Percentiles rank a stretch among this genome's conserved stretches.
Conservation (phyloP, 2,329 filamentous ascomycete species). For the Aspergillus fischeri region DNA sequence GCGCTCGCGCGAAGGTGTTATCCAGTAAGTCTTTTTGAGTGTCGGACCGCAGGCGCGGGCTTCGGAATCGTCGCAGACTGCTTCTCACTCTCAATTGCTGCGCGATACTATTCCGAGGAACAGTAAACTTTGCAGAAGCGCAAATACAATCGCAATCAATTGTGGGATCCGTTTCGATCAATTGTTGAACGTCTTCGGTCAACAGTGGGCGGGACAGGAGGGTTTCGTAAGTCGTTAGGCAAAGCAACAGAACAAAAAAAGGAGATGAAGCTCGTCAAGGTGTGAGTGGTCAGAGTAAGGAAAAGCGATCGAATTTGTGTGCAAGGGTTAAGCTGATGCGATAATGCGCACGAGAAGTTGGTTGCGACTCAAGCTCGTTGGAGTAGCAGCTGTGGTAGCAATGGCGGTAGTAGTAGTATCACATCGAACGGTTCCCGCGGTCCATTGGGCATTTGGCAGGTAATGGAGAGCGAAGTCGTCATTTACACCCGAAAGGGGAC, state of each 20-base stretch:
- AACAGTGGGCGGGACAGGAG: slow-evolving; percentile 9
- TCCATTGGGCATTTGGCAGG: slow-evolving; percentile 13
- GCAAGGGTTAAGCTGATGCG: slow-evolving; percentile 12
- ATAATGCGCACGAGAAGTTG: slow-evolving; percentile 9
- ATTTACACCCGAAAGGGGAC: slow-evolving; percentile 8
- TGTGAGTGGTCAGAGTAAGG: slow-evolving; percentile 19
- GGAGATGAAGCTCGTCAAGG: slow-evolving; percentile 18
- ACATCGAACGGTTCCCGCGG: slow-evolving; percentile 16
- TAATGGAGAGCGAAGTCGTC: slow-evolving; percentile 6
- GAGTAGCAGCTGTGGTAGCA: not conserved
- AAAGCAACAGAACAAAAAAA: slow-evolving; percentile 12
- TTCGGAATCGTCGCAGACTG: not conserved
- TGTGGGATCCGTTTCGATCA: slow-evolving; percentile 5
- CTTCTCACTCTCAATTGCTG: not conserved
- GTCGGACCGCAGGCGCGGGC: not conserved
- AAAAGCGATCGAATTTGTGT: slow-evolving; percentile 19
- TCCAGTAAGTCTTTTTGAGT: not conserved
- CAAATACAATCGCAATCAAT: not conserved
- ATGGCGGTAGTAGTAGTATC: slow-evolving; percentile 3
- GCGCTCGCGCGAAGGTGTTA: not conserved
- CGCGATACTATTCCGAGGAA: not conserved
- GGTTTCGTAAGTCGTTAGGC: slow-evolving; percentile 19
- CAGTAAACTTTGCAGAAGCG: not conserved
- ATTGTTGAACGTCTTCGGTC: slow-evolving; percentile 6
- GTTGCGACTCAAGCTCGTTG: slow-evolving; percentile 4